Base-by-base conservation (phyloP, 768 basidiomycete species). In the Sporobolomyces phaffii region DNA sequence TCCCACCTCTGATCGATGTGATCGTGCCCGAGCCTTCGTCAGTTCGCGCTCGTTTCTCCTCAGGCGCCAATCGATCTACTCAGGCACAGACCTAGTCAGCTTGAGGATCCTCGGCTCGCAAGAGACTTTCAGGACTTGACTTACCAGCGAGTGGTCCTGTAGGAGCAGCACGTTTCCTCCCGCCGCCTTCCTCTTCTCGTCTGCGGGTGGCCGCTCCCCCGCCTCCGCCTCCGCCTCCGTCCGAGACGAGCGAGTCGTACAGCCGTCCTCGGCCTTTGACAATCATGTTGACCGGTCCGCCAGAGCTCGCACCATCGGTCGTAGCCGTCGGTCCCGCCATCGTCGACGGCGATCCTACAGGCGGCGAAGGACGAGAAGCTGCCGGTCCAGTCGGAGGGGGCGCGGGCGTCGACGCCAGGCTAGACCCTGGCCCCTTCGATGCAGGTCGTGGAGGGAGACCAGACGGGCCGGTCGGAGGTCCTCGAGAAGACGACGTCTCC, bases 31-130 rank as follows among this genome's bases (percentile, higher is more conserved):
- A 14, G 24, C 60, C n/a, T n/a, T 58, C 60, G 13, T 62, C 60
- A 40, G 41, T 62, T 22, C 65, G 48, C 40, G 56, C 41, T 1
- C 65, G 65, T 44, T 68, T 68, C 17, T 51, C 48, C 17, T 62
- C 65, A 5, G 60, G 60, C 1, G 15, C 65, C 13, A 68, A 47
- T 1, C 65, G 60, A 38, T 68, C 65, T 51, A 36, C 10, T 18
- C 29, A n/a, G 14, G 28, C 13, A 17, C 13, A 18, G 11, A 33
- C 4, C 24, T 22, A 11, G 9, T 9, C 48, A 2, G 6, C 31
- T 28, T 38, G 9, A n/a, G n/a, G n/a, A n/a, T n/a, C n/a, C n/a
- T n/a, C n/a, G n/a, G n/a, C n/a, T n/a, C n/a, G n/a, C n/a, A n/a
- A n/a, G n/a, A n/a, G n/a, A n/a, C n/a, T n/a, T n/a, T n/a, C n/a